A percentile compares a stretch with the other conserved stretches of the same genome.
phyloP scores from a whole-genome alignment of 2,329 filamentous ascomycete species.

The Ambrosiella cleistominuta region DNA sequence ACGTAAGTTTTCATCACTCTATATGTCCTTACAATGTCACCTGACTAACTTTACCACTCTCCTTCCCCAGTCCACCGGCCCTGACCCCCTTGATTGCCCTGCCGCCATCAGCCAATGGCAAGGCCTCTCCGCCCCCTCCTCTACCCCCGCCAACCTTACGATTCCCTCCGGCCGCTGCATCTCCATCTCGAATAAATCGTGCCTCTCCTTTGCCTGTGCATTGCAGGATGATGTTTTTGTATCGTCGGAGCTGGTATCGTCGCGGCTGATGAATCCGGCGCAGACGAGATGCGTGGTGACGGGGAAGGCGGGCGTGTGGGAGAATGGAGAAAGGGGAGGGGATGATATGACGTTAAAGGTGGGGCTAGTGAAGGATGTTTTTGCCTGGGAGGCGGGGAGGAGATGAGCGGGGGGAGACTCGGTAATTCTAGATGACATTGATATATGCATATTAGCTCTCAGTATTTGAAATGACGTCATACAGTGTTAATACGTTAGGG shows the following conservation, averaged over 20 bases:
- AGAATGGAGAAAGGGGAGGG: not conserved
- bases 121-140: not conserved
- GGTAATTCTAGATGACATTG: not conserved
- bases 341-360: slow-evolving; percentile 9
- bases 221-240: slow-evolving; percentile 6
- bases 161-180: slow-evolving; percentile 8
- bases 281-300: slow-evolving; percentile 7
- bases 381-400: not conserved
- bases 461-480: not conserved
- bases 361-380: slow-evolving; percentile 7
- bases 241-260: slow-evolving; percentile 4
- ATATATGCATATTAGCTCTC: not conserved
- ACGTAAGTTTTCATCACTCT: not conserved
- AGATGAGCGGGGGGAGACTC: not conserved
- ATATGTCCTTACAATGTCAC: not conserved
- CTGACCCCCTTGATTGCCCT: slow-evolving; percentile 11
- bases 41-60: not conserved
- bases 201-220: slow-evolving; percentile 12
- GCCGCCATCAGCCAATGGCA: slow-evolving; percentile 9
- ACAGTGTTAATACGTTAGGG: not conserved
- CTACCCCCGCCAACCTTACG: not conserved
- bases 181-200: slow-evolving; percentile 6
- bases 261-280: slow-evolving; percentile 10
- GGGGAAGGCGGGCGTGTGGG: slow-evolving; percentile 9
- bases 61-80: slow-evolving; percentile 6